These are phyloP conservation scores for Ogataea naganishii DNA, from an alignment of 805 yeast genomes.

Conservation along the genomic window DNA sequence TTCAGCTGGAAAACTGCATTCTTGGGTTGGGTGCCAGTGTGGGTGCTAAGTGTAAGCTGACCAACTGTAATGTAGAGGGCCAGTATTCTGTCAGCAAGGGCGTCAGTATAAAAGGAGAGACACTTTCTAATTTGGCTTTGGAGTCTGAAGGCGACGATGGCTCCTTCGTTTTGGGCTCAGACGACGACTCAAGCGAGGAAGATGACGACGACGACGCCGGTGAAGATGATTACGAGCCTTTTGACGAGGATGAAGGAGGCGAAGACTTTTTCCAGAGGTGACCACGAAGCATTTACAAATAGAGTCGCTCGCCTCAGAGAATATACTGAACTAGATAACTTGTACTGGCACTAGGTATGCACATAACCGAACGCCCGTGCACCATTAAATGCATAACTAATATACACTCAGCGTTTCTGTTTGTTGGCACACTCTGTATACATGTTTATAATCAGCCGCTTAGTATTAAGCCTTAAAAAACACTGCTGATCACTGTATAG, in stretches of 20 bases:
- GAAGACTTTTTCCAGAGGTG: constrained; percentile 30
- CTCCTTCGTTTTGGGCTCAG: constrained; percentile 4
- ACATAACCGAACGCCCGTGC: too few relatives aligned
- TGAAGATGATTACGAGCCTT: constrained; percentile 45
- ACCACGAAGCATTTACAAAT: neutral
- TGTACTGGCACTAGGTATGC: too few relatives aligned
- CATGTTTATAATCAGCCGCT: too few relatives aligned
- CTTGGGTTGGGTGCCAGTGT: constrained; percentile 66
- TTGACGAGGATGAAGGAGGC: constrained; percentile 39
- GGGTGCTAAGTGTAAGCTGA: constrained; percentile 54
- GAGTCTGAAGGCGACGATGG: constrained; percentile 19
- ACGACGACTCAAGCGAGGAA: constrained; percentile 16
- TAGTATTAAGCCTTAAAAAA: too few relatives aligned
- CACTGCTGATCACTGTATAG: too few relatives aligned
- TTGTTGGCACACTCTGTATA: too few relatives aligned
- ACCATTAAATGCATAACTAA: too few relatives aligned
- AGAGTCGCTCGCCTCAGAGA: too few relatives aligned
- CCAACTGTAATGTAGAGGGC: constrained; percentile 83
- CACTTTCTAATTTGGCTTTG: constrained; percentile 26
- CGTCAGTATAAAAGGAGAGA: constrained; percentile 32
- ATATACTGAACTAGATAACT: too few relatives aligned
- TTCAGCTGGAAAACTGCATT: constrained; percentile 73
- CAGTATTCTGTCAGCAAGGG: constrained; percentile 57
- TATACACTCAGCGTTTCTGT: too few relatives aligned
- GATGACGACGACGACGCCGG: constrained; percentile 21